Conservation (phyloP, 2,329 filamentous ascomycete species). For the Zymoseptoria tritici region DNA sequence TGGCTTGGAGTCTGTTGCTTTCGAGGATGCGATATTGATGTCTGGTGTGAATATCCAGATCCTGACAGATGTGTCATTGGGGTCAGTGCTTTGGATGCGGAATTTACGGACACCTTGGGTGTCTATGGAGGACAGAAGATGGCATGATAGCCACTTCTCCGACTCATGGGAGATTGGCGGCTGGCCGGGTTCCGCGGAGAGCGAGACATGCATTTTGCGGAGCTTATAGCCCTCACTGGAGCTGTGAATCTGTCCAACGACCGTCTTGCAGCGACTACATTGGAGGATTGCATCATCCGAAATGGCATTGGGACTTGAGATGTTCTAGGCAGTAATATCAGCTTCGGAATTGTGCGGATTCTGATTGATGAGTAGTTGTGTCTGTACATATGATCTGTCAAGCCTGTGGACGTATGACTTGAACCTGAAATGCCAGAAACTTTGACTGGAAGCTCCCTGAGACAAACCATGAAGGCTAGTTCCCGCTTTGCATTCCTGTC, state of each 20-base stretch:
- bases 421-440: slow-evolving; percentile 26
- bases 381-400: slow-evolving; percentile 11
- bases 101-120: slow-evolving; percentile 51
- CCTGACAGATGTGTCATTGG: slow-evolving; percentile 9
- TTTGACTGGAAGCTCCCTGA: slow-evolving; percentile 12
- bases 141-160: slow-evolving; percentile 46
- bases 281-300: slow-evolving; percentile 3
- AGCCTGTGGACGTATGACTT: slow-evolving; percentile 24
- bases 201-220: slow-evolving; percentile 22
- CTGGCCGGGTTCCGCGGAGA: slow-evolving; percentile 7
- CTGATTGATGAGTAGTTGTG: not conserved
- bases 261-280: slow-evolving; percentile 34
- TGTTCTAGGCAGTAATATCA: not conserved
- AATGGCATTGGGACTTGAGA: not conserved
- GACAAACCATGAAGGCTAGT: slow-evolving; percentile 23
- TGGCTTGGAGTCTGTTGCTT: slow-evolving; percentile 26
- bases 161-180: slow-evolving; percentile 3
- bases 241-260: slow-evolving; percentile 37
- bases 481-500: slow-evolving; percentile 12
- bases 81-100: slow-evolving; percentile 40
- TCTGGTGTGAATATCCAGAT: slow-evolving; percentile 57
- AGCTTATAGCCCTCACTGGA: slow-evolving; percentile 36
- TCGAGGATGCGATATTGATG: slow-evolving; percentile 47
- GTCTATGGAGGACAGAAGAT: slow-evolving; percentile 50
- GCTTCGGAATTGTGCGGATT: not conserved